Base-by-base conservation (phyloP, 176 grass and related monocot species). In the Phragmites australis region DNA sequence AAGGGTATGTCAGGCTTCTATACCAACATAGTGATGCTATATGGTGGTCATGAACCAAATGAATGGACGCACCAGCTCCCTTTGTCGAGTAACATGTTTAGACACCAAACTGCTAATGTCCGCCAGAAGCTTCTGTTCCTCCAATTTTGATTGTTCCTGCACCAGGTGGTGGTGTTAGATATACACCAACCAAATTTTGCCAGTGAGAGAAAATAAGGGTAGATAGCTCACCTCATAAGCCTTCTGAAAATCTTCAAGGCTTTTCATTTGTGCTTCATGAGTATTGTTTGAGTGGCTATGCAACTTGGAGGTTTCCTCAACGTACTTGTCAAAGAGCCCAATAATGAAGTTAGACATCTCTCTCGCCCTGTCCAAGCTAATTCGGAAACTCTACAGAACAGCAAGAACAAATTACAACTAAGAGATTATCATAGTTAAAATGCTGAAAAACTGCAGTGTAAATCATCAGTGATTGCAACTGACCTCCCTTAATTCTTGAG, bases 61-160 rank as follows among this genome's bases (percentile, higher is more conserved):
- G 5, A 37, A 70, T 59, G 47, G 6, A 87, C 70, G 32, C 59
- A 99, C 97, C 92, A 95, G 62, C n/a, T 96, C 93, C 88, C 85
- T 91, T 56, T 99, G 97, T 21, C 93, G 84, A 25, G 82, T 74
- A 81, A 96, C 90, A 64, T 95, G 97, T 71, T 65, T 83, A 22
- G 93, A 99, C 25, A 99, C 90, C 25, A 99, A 91, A 72, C 50
- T 96, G 79, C 84, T 84, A 48, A 99, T 93, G 44, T 93, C 88
- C 22, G 82, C 82, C 31, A 99, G 51, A 88, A 99, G 89, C 56
- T 91, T 93, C 23, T 90, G 83, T 85, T 99, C 88, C 82, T 96
- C 97, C 8, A 79, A 85, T 65, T 86, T 96, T 62, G 97, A 89
- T 86, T 99, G 97, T 59, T 93, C 90, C 97, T 99, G 86, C 47